Conservation (phyloP, 805 yeast genomes). For the Saccharomyces jurei region DNA sequence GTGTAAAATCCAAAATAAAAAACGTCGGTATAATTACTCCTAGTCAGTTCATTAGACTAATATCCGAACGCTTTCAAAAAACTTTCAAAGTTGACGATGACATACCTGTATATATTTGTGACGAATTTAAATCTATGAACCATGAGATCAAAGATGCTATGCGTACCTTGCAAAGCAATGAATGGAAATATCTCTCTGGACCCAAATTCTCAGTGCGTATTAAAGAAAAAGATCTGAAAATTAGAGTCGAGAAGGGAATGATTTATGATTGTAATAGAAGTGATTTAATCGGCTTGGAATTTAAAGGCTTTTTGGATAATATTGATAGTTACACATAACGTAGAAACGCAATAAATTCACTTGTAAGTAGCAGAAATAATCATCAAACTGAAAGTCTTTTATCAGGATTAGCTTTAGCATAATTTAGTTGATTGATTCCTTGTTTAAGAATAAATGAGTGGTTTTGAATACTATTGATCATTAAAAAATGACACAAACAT, state of each 20-base stretch:
- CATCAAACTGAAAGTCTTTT: no score
- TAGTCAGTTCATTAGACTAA: constrained; percentile 25
- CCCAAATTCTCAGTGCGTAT: constrained; percentile 61
- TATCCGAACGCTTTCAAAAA: constrained; percentile 20
- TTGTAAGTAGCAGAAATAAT: neutral
- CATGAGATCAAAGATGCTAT: constrained; percentile 36
- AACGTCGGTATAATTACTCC: constrained; percentile 47
- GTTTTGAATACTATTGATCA: neutral
- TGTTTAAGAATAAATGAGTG: neutral
- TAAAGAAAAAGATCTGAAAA: constrained; percentile 27
- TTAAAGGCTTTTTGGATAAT: constrained; percentile 10
- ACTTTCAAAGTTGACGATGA: constrained; percentile 17
- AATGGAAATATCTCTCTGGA: constrained; percentile 70
- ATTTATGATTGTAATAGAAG: constrained; percentile 12
- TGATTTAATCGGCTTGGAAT: constrained; percentile 11
- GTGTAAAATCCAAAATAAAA: constrained; percentile 73
- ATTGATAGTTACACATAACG: neutral
- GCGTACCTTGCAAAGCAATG: constrained; percentile 45
- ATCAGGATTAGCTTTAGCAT: no score
- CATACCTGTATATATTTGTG: constrained; percentile 23
- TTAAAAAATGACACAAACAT: neutral
- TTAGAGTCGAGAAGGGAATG: constrained; percentile 46
- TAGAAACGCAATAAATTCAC: neutral
- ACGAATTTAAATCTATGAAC: constrained; percentile 25
- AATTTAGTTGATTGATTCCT: neutral